phyloP scores from a whole-genome alignment of 192 early-diverging fungal genomes.

The Coemansia sp. region DNA sequence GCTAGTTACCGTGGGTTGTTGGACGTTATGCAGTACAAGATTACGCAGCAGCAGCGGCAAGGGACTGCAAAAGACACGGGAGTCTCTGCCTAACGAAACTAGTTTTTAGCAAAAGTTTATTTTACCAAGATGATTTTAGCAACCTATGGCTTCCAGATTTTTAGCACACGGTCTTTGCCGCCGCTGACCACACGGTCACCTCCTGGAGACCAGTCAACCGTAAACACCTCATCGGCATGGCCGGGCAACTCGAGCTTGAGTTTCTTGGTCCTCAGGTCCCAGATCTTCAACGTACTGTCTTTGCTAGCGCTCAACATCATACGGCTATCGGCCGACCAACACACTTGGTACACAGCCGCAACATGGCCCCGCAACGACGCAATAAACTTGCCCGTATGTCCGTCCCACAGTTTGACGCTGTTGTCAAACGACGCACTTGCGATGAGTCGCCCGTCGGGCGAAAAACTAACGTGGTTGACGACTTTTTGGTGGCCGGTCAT shows the following conservation, averaged over 20 bases:
- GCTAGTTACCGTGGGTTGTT: slow-evolving; percentile 59
- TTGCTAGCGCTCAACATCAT: slow-evolving; percentile 87
- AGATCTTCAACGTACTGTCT: slow-evolving; percentile 91
- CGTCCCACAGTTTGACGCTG: slow-evolving; percentile 97
- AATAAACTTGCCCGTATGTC: slow-evolving; percentile 82
- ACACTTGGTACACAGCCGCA: slow-evolving; percentile 93
- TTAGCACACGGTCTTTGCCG: slow-evolving; percentile 88
- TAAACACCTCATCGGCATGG: slow-evolving; percentile 93
- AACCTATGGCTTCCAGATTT: slow-evolving; percentile 68
- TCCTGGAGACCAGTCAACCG: slow-evolving; percentile 92
- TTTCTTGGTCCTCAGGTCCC: slow-evolving; percentile 89
- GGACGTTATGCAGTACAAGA: slow-evolving; percentile 52
- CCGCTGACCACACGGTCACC: slow-evolving; percentile 92
- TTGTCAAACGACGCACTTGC: slow-evolving; percentile 97
- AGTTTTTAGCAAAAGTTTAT: neutral
- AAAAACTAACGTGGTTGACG: slow-evolving; percentile 92
- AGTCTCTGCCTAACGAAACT: neutral
- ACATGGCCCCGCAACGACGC: slow-evolving; percentile 94
- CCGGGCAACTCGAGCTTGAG: slow-evolving; percentile 94
- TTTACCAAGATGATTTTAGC: neutral
- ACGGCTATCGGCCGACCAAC: slow-evolving; percentile 91
- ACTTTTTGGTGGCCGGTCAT: slow-evolving; percentile 94
- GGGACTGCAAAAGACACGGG: slow-evolving; percentile 3
- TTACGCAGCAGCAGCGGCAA: slow-evolving; percentile 41
- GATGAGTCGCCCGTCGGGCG: slow-evolving; percentile 84